Evolutionary conservation across 2,329 filamentous ascomycete species (phyloP), one percentile per base, ranked within the genome.

Genomic region (Trichoderma pleuroti): DNA sequence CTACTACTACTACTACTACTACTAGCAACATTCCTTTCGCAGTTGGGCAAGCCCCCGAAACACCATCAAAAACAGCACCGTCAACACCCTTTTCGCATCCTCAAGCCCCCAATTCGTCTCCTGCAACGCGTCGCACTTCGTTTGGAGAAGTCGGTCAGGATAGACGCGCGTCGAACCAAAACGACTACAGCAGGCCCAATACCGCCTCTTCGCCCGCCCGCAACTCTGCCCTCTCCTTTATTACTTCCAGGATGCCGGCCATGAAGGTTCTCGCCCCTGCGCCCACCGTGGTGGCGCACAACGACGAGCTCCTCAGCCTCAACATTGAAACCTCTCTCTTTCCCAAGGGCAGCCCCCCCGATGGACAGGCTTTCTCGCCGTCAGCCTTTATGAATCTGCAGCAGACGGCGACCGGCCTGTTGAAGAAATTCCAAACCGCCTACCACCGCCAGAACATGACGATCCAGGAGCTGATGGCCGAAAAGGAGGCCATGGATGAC

Each of bases 361-460:
- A 84, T 14, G 78, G 82, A 46, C 85, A 88, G 52, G 76, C 85
- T 1, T 88, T 89, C 77, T 89, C 88, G 1, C 87, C 88, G 0
- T 83, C 86, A 0, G 85, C 86, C 11, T 91, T 85, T 79, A 89
- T 88, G 76, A 90, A 88, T 76, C 81, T 90, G n/a, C 86, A 88
- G 71, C 79, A 81, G 73, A 88, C 87, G 70, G 89, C 89, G 3
- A 80, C 82, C 5, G 85, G 86, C 5, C 79, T 90, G 5, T 77
- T 91, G 28, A 81, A 80, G 26, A 85, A 82, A 76, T 85, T 90
- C 73, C 90, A 91, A 74, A 80, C 78, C 12, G 88, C 88, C 34
- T 91, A 90, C 77, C 86, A 86, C 61, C 79, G 84, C 68, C 86
- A 85, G 28, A 84, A 86, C 6, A 72, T 81, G 0, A 81, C 84